Conservation (phyloP, 345 rosid species). For the Bruguiera parviflora region DNA sequence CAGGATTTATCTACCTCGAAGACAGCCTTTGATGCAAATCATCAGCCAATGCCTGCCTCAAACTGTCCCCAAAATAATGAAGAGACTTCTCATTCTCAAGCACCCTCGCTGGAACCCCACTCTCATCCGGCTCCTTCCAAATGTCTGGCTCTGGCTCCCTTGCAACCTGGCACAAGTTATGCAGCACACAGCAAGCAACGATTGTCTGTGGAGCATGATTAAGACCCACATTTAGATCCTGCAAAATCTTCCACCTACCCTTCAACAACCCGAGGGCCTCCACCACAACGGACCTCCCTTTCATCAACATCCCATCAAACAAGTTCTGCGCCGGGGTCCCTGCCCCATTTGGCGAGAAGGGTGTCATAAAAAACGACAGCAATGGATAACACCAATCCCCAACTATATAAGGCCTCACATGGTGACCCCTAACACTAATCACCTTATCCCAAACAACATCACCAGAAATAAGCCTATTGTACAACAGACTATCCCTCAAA, state of each 20-base stretch:
- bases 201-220: slow-evolving; percentile 95
- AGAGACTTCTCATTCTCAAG: slow-evolving; percentile 81
- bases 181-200: slow-evolving; percentile 98
- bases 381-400: slow-evolving; percentile 98
- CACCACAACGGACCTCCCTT: slow-evolving; percentile 87
- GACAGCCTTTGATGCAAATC: slow-evolving; percentile 95
- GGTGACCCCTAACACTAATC: slow-evolving; percentile 72
- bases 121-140: slow-evolving; percentile 84
- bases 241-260: slow-evolving; percentile 91
- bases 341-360: slow-evolving; percentile 72
- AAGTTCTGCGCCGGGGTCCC: slow-evolving; percentile 88
- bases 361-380: slow-evolving; percentile 82
- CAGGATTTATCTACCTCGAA: slow-evolving; percentile 42
- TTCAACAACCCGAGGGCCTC: slow-evolving; percentile 92
- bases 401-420: slow-evolving; percentile 81
- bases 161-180: slow-evolving; percentile 88
- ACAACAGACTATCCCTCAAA: slow-evolving; percentile 85
- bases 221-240: slow-evolving; percentile 87
- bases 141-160: slow-evolving; percentile 95
- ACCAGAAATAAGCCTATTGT: slow-evolving; percentile 72
- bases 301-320: slow-evolving; percentile 97
- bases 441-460: slow-evolving; percentile 95
- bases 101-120: slow-evolving; percentile 59
- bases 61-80: slow-evolving; percentile 67
- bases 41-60: slow-evolving; percentile 94